Base-by-base conservation (phyloP, 495 filamentous ascomycete species). In the Aspergillus olivimuriae region DNA sequence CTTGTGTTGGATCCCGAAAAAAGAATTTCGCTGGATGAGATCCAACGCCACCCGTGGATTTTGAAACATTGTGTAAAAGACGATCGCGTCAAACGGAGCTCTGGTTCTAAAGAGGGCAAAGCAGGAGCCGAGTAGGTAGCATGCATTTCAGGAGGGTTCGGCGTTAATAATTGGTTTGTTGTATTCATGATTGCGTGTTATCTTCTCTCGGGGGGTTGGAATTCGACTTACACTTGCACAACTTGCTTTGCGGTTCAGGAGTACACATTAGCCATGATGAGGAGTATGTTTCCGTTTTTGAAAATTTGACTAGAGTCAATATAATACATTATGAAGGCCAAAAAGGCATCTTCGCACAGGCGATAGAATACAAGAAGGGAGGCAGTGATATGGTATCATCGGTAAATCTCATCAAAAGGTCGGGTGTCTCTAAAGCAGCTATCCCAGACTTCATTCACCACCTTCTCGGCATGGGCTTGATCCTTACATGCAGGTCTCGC, bases 381-480 rank as follows among this genome's bases (percentile, higher is more conserved):
- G 6, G 24, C 11, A 28, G 5, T 5, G 6, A 28, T 28, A 28
- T 28, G 24, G 35, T 23, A 53, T 84, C 65, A 98, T 68, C 87
- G 80, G 61, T 94, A 98, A 23, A 98, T 89, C 55, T 95, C 89
- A 63, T 96, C 87, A 65, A 98, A 98, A 8, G 92, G 92, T 49
- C 94, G 71, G 3, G 89, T 96, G 63, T 98, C 92, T 24, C 77
- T 67, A 57, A 94, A 97, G 64, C 94, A 97, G 51, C 89, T 95
- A 51, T 95, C 89, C 86, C 90, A 98, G 20, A 97, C 94, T 65
- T 94, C 84, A 64, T 95, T 92, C 39, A 98, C 88, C 28, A 92
- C 81, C 63, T 82, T 87, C 31, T 77, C 76, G 7, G 92, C 94
- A 50, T 96, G 85, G 17, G 80, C 82, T 55, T 94, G 86, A 63